Evolutionary conservation across 2,329 filamentous ascomycete genomes (phyloP), one percentile per base, ranked within the genome.

Genomic region (Cladophialophora immunda): DNA sequence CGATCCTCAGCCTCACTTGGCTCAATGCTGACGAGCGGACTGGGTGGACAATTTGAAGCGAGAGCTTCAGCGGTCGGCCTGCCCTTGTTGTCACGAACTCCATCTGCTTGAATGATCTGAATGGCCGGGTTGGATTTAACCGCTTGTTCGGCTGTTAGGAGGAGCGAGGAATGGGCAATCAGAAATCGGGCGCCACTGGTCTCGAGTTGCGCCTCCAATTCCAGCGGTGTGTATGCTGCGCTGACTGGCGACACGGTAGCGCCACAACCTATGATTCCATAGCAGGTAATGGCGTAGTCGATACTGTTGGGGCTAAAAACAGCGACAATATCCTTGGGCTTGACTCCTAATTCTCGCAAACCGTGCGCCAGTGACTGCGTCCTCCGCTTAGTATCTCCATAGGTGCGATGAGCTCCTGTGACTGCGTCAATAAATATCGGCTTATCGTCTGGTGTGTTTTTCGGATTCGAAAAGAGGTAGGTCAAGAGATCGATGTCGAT

Each of bases 171-270:
- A 74, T 96, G 92, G 0, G 94, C 97, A 30, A 90, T 86, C 11
- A 97, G 78, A 0, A 85, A 92, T 75, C 89, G 92, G 50, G 92
- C 92, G 0, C 87, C 86, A 0, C 90, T 90, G 77, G 96, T 92
- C 73, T 88, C 87, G 67, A 98, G 85, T 80, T 97, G 94, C 74
- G 91, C 93, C 6, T 90, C 88, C 34, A 98, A 84, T 79, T 98
- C 94, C 9, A 92, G 88, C 8, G 86, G 86, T 0, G 92, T 96
- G 79, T 97, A 97, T 3, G 89, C 88, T 22, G 93, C 93, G 75
- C 97, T 97, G 4, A 92, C 93, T 0, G 94, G 93, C 17, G 90
- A 93, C 8, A 92, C 81, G 54, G 92, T 83, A 34, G 92, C 93
- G 55, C 93, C 94, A 1, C 92, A 91, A 90, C 92, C 97, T 72